phyloP scores from a whole-genome alignment of 257 asterid genomes.

The Nemophila menziesii region DNA sequence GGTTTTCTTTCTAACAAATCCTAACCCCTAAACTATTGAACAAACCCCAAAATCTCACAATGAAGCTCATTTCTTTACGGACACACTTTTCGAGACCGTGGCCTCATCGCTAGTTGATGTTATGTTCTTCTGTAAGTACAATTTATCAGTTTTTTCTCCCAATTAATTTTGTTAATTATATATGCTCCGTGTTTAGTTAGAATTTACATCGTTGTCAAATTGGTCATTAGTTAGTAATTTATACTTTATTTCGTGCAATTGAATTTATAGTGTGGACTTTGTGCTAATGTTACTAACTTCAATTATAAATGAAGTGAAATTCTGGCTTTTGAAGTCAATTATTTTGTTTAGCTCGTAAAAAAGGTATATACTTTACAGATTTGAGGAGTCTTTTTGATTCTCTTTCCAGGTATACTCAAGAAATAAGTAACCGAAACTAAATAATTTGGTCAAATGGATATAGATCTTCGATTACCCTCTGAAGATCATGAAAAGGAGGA shows the following conservation, averaged over 20 bases:
- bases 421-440: background rate
- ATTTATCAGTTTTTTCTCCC: background rate
- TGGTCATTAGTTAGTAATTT: no score
- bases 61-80: background rate
- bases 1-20: background rate
- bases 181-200: no score
- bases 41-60: no score
- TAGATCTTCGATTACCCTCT: slow-evolving; percentile 84
- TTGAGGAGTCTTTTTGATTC: background rate
- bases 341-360: no score
- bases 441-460: slow-evolving; percentile 43
- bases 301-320: background rate
- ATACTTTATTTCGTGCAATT: no score
- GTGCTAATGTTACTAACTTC: background rate
- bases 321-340: background rate
- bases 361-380: no score
- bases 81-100: no score
- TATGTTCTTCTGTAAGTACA: background rate
- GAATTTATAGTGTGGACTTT: background rate
- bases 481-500: slow-evolving; percentile 66
- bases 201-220: no score
- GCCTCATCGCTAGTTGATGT: background rate
- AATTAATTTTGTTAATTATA: no score
- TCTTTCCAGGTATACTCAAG: slow-evolving; percentile 2
- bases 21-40: no score